Percentiles rank a stretch among this genome's conserved stretches.
phyloP scores from a whole-genome alignment of 1,139 yeast species.

The Scheffersomyces cryptocercus region DNA sequence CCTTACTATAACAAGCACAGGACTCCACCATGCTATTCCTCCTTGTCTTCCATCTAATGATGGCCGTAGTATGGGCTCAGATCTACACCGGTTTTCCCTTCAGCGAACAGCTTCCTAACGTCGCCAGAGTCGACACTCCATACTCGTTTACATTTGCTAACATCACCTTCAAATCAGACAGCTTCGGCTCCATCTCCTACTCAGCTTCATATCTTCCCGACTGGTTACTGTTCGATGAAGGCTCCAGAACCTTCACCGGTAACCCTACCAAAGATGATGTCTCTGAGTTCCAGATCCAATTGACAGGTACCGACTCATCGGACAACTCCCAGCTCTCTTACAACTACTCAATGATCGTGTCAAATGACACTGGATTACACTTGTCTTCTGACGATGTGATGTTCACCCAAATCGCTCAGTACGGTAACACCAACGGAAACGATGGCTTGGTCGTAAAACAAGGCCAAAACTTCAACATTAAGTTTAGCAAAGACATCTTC shows the following conservation, averaged over 20 bases:
- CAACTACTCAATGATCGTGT: conserved; percentile 59
- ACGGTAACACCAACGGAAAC: conserved; percentile 71
- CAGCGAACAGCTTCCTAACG: conserved; percentile 79
- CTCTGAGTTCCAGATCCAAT: conserved; percentile 45
- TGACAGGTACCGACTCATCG: conserved; percentile 65
- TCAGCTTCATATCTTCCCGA: conserved; percentile 60
- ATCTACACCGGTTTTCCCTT: conserved; percentile 75
- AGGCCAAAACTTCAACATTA: conserved; percentile 60
- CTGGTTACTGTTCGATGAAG: conserved; percentile 76
- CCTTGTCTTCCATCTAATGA: conserved; percentile 10
- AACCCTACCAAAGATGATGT: conserved; percentile 53
- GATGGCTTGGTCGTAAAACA: conserved; percentile 76
- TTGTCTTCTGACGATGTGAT: conserved; percentile 40
- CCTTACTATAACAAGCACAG: too few species aligned
- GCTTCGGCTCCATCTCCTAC: conserved; percentile 48
- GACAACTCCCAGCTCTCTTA: conserved; percentile 45
- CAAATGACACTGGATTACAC: conserved; percentile 54
- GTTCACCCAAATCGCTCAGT: conserved; percentile 50
- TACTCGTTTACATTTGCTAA: conserved; percentile 72
- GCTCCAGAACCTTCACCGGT: conserved; percentile 66
- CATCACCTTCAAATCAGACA: conserved; percentile 64
- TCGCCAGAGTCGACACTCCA: conserved; percentile 66
- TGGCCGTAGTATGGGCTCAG: conserved; percentile 17
- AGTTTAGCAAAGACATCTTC: conserved; percentile 63
- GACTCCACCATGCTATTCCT: conserved; percentile 8